Percentiles rank a stretch among this genome's conserved stretches.
Evolutionary conservation across 257 asterid species (phyloP).

Genomic region (Scutellaria minor): DNA sequence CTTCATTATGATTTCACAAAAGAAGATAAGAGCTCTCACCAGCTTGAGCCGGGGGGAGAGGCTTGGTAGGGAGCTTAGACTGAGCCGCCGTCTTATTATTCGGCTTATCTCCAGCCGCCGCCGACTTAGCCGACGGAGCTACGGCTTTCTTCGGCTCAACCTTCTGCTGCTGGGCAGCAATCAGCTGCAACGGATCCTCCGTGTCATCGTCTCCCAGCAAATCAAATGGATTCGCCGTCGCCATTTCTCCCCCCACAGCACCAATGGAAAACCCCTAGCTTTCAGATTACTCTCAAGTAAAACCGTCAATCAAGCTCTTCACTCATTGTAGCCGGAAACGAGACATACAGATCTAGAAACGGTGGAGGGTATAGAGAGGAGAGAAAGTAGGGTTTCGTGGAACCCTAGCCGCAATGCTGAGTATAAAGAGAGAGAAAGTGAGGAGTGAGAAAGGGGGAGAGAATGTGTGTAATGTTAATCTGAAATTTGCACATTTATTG

Average conservation of each 20-base stretch:
- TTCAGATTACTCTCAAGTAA: slow-evolving; percentile 21
- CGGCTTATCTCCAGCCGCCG: slow-evolving; percentile 33
- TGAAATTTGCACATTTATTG: slow-evolving; percentile 27
- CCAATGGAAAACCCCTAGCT: slow-evolving; percentile 31
- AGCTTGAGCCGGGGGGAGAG: slow-evolving; percentile 78
- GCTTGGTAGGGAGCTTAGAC: slow-evolving; percentile 75
- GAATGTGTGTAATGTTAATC: slow-evolving; percentile 24
- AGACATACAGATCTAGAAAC: slow-evolving; percentile 35
- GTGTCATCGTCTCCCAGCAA: slow-evolving; percentile 76
- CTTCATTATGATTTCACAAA: background rate
- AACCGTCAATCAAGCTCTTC: slow-evolving; percentile 28
- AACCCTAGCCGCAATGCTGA: slow-evolving; percentile 85
- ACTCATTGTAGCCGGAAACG: slow-evolving; percentile 35
- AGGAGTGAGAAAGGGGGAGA: slow-evolving; percentile 23
- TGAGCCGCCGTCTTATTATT: slow-evolving; percentile 47
- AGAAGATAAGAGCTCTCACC: slow-evolving; percentile 44
- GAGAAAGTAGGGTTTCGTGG: slow-evolving; percentile 44
- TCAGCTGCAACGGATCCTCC: slow-evolving; percentile 65
- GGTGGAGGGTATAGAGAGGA: background rate
- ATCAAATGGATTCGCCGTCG: slow-evolving; percentile 85
- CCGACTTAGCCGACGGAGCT: slow-evolving; percentile 41
- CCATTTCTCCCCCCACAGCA: slow-evolving; percentile 56
- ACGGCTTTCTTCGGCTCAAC: slow-evolving; percentile 56
- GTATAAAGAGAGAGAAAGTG: slow-evolving; percentile 27
- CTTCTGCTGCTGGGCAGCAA: slow-evolving; percentile 68